Conservation (phyloP, 768 basidiomycete genomes). For the Leccinum disarticulatum region DNA sequence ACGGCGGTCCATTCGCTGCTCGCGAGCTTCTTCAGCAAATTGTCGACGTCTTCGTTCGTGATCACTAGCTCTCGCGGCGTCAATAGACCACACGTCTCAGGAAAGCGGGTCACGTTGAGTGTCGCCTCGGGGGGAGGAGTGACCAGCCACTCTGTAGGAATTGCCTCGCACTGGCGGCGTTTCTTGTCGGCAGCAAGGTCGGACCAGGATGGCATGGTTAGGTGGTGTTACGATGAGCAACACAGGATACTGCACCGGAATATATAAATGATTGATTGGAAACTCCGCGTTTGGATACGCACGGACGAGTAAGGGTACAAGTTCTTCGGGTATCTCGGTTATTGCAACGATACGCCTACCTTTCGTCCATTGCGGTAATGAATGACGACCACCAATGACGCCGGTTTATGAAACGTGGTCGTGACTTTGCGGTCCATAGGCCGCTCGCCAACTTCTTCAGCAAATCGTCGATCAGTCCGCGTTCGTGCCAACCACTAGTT, state of each 20-base stretch:
- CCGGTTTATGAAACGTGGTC: slow-evolving; percentile 73
- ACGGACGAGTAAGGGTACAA: slow-evolving; percentile 6
- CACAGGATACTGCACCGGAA: not conserved
- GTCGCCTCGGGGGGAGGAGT: slow-evolving; percentile 43
- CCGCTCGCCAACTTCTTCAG: slow-evolving; percentile 52
- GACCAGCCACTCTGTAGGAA: slow-evolving; percentile 68
- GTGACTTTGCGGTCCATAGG: slow-evolving; percentile 66
- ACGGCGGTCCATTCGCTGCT: slow-evolving; percentile 58
- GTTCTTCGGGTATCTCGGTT: slow-evolving; percentile 34
- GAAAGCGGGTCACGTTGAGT: slow-evolving; percentile 54
- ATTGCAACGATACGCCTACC: slow-evolving; percentile 75
- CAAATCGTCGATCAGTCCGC: slow-evolving; percentile 41
- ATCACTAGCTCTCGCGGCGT: slow-evolving; percentile 57
- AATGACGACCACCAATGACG: slow-evolving; percentile 37
- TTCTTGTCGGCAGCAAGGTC: slow-evolving; percentile 55
- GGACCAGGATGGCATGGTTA: slow-evolving; percentile 42
- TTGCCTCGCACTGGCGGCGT: slow-evolving; percentile 47
- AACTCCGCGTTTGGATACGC: not conserved
- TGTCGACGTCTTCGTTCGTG: slow-evolving; percentile 46
- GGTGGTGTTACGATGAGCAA: not conserved
- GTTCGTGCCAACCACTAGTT: slow-evolving; percentile 59
- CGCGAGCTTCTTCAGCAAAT: slow-evolving; percentile 54
- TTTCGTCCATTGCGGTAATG: not conserved
- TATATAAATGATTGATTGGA: slow-evolving; percentile 9
- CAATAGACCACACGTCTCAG: slow-evolving; percentile 57